These are phyloP conservation scores for Pholiota adiposa DNA, from an alignment of 1,284 basidiomycete genomes.

Conservation along the genomic window DNA sequence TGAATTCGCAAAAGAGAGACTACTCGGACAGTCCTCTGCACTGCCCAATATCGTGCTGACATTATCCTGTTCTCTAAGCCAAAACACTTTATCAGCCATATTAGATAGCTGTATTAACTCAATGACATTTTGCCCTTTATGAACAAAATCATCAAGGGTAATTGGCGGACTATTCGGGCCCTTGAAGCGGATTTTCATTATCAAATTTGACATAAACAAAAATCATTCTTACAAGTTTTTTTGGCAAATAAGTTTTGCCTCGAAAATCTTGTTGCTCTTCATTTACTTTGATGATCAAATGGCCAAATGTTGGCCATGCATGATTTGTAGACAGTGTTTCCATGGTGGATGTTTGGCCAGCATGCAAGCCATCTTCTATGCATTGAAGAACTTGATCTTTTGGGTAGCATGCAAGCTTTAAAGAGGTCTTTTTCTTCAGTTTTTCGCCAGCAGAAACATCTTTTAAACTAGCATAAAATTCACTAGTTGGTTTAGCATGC, in stretches of 20 bases:
- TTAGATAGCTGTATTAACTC: conserved; percentile 49
- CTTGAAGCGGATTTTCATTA: conserved; percentile 16
- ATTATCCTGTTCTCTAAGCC: conserved; percentile 36
- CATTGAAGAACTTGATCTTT: conserved; percentile 30
- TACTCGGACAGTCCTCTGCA: too few relatives aligned
- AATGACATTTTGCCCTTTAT: conserved; percentile 46
- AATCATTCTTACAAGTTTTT: conserved; percentile 37
- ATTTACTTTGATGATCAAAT: conserved; percentile 51
- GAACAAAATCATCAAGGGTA: conserved; percentile 45
- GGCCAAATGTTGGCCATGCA: conserved; percentile 52
- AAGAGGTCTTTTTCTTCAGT: conserved; percentile 9
- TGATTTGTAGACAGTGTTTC: conserved; percentile 38
- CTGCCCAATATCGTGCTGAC: too few relatives aligned
- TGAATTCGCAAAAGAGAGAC: not conserved
- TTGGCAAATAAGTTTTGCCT: conserved; percentile 36
- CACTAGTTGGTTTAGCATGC: not conserved
- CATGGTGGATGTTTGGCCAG: conserved; percentile 34
- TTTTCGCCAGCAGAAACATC: not conserved
- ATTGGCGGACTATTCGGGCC: conserved; percentile 26
- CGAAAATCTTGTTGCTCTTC: conserved; percentile 27
- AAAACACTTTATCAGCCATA: conserved; percentile 45
- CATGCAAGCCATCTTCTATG: conserved; percentile 27
- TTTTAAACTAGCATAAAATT: not conserved
- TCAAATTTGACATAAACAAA: not conserved
- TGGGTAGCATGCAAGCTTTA: conserved; percentile 21